Evolutionary conservation across 2,329 filamentous ascomycete species (phyloP).

Genomic region (Aspergillus pseudoglaucus): DNA sequence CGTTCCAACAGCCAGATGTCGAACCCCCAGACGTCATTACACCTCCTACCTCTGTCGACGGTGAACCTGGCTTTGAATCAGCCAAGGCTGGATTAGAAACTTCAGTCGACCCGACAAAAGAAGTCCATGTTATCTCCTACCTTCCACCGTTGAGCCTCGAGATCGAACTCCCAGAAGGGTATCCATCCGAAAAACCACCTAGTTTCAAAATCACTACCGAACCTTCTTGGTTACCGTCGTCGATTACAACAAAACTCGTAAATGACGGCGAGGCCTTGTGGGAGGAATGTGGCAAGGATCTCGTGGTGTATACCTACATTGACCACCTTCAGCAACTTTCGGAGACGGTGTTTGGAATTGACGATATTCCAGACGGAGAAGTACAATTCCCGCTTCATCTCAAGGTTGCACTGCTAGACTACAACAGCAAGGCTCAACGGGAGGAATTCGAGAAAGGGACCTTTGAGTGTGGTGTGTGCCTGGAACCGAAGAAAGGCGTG

Average conservation of each 20-base stretch:
- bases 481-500: slow-evolving; percentile 85
- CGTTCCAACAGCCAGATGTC: slow-evolving; percentile 33
- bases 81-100: slow-evolving; percentile 19
- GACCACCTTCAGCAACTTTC: slow-evolving; percentile 54
- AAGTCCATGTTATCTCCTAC: slow-evolving; percentile 46
- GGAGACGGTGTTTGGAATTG: slow-evolving; percentile 49
- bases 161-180: slow-evolving; percentile 49
- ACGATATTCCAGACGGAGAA: slow-evolving; percentile 31
- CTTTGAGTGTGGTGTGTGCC: slow-evolving; percentile 80
- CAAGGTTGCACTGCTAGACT: slow-evolving; percentile 68
- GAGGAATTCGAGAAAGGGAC: slow-evolving; percentile 74
- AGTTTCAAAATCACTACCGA: slow-evolving; percentile 43
- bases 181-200: slow-evolving; percentile 50
- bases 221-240: slow-evolving; percentile 48
- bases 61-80: slow-evolving; percentile 12
- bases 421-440: slow-evolving; percentile 67
- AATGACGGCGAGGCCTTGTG: slow-evolving; percentile 47
- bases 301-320: slow-evolving; percentile 55
- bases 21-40: slow-evolving; percentile 30
- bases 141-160: slow-evolving; percentile 51
- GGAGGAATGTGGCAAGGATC: slow-evolving; percentile 54
- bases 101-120: slow-evolving; percentile 17
- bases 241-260: slow-evolving; percentile 40
- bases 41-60: slow-evolving; percentile 38
- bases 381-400: slow-evolving; percentile 44